phyloP scores from a whole-genome alignment of 2,329 filamentous ascomycete species.

The Neonectria hederae region DNA sequence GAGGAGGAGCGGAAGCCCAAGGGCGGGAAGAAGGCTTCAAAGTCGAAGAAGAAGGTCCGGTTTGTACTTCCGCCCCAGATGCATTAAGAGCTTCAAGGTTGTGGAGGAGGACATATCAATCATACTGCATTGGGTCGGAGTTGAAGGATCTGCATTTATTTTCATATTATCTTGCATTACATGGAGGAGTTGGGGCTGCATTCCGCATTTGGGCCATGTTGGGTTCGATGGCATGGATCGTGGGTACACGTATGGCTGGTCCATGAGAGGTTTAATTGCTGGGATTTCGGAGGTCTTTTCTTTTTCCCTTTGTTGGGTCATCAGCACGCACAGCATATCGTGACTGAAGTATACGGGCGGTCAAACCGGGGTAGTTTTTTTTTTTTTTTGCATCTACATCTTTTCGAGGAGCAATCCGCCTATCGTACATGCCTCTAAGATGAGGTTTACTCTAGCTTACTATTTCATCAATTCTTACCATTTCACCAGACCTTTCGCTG shows the following conservation, averaged over 20 bases:
- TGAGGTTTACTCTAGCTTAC: slow-evolving; percentile 15
- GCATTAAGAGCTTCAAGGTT: slow-evolving; percentile 26
- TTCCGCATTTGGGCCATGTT: slow-evolving; percentile 7
- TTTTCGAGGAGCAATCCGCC: slow-evolving; percentile 23
- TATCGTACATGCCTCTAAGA: slow-evolving; percentile 10
- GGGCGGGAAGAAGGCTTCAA: slow-evolving; percentile 51
- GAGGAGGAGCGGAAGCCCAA: slow-evolving; percentile 30
- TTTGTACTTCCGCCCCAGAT: slow-evolving; percentile 61
- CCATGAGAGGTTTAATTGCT: slow-evolving; percentile 24
- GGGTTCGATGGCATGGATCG: slow-evolving; percentile 24
- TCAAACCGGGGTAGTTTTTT: too few relatives aligned
- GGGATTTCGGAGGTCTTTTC: slow-evolving; percentile 3
- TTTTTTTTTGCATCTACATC: slow-evolving; percentile 18
- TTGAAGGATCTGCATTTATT: slow-evolving; percentile 28
- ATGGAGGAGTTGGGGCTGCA: slow-evolving; percentile 15
- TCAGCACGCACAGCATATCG: slow-evolving; percentile 8
- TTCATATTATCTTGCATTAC: slow-evolving; percentile 20
- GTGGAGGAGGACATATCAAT: background rate
- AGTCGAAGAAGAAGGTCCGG: slow-evolving; percentile 65
- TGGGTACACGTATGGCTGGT: slow-evolving; percentile 36
- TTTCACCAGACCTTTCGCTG: background rate
- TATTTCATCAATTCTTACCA: background rate
- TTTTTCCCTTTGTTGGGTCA: slow-evolving; percentile 14
- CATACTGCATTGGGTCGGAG: slow-evolving; percentile 39
- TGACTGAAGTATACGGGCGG: slow-evolving; percentile 14